Conservation (phyloP, 306 rosid genomes). For the Carpinus viminea region DNA sequence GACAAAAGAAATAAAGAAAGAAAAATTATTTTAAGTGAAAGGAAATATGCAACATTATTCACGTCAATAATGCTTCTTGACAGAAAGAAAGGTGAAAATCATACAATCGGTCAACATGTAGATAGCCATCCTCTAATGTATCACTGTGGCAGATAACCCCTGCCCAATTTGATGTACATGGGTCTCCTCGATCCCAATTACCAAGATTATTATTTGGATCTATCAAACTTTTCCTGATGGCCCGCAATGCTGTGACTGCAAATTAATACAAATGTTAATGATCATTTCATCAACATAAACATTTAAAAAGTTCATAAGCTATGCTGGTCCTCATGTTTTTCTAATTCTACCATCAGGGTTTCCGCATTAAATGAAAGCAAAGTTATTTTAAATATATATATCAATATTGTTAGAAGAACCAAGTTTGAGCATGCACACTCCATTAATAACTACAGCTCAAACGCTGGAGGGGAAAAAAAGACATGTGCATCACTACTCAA, state of each 20-base stretch:
- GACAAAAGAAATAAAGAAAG: background rate
- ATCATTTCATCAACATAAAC: conserved; percentile 21
- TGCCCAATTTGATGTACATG: conserved; percentile 74
- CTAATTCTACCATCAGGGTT: background rate
- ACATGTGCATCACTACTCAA: background rate
- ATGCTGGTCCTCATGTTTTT: background rate
- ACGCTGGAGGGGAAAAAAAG: too few relatives aligned
- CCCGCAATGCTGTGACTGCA: conserved; percentile 73
- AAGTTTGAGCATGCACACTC: background rate
- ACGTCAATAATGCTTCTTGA: conserved; percentile 12
- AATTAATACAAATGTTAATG: conserved; percentile 26
- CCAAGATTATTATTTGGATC: conserved; percentile 75
- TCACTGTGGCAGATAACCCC: conserved; percentile 71
- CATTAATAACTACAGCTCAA: background rate
- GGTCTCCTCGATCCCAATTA: conserved; percentile 79
- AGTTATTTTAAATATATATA: background rate
- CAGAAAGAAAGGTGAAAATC: conserved; percentile 28
- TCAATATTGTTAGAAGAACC: background rate
- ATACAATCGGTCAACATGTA: conserved; percentile 78
- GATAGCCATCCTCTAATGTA: conserved; percentile 56
- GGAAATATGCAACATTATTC: background rate
- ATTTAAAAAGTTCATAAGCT: conserved; percentile 1
- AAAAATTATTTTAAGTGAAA: conserved; percentile 11
- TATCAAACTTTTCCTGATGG: conserved; percentile 53
- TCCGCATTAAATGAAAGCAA: background rate